Evolutionary conservation across 139 green algal genomes (phyloP).

Genomic region (Trebouxia sp.): DNA sequence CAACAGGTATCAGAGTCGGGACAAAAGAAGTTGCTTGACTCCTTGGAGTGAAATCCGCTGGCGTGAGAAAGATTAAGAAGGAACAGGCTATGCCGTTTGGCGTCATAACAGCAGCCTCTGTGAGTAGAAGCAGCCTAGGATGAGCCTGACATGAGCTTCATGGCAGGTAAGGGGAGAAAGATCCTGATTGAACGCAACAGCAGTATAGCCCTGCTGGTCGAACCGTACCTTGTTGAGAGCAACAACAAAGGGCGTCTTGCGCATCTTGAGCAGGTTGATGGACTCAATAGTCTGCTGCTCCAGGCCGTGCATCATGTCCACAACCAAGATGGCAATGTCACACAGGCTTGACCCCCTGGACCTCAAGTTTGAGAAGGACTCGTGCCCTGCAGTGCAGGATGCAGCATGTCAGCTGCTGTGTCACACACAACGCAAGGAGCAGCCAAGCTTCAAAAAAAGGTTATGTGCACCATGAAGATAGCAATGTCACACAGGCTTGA

Average conservation of each 20-base stretch:
- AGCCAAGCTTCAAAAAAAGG: neutral
- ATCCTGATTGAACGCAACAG: too few relatives aligned
- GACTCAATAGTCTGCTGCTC: slow-evolving; percentile 98
- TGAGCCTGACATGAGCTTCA: too few relatives aligned
- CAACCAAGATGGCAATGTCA: slow-evolving; percentile 97
- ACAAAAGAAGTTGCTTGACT: too few relatives aligned
- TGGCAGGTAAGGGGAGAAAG: too few relatives aligned
- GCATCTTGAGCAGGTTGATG: slow-evolving; percentile 94
- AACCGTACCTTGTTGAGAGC: slow-evolving; percentile 93
- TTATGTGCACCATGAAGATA: slow-evolving; percentile 97
- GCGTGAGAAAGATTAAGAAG: too few relatives aligned
- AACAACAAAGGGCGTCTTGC: slow-evolving; percentile 98
- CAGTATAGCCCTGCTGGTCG: neutral
- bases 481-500: slow-evolving; percentile 96
- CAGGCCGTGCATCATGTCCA: slow-evolving; percentile 98
- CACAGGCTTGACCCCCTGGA: slow-evolving; percentile 91
- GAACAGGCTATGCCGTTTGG: too few relatives aligned
- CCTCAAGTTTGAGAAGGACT: slow-evolving; percentile 97
- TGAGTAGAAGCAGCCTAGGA: too few relatives aligned
- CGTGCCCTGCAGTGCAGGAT: slow-evolving; percentile 61
- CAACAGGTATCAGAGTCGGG: too few relatives aligned
- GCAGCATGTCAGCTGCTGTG: neutral
- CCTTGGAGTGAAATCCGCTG: too few relatives aligned
- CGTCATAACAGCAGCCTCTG: too few relatives aligned
- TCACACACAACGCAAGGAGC: neutral